Conservation (phyloP, 2,329 filamentous ascomycete species). For the Microcyclospora pomicola region DNA sequence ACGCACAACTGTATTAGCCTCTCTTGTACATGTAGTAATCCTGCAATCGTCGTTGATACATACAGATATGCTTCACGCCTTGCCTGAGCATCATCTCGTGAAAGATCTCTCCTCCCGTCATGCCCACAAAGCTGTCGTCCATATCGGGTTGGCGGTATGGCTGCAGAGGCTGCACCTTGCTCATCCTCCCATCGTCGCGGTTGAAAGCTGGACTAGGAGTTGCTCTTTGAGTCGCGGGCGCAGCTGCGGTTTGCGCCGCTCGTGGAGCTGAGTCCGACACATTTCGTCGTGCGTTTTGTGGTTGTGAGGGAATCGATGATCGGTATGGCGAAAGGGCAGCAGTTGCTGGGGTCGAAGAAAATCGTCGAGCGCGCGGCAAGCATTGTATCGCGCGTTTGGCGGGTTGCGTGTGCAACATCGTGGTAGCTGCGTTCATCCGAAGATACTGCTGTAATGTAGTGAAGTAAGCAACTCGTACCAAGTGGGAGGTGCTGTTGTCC, state of each 20-base stretch:
- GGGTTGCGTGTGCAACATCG: slow-evolving; percentile 21
- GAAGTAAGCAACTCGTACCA: no score
- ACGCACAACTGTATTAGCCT: slow-evolving; percentile 3
- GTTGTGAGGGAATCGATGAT: slow-evolving; percentile 8
- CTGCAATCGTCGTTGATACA: slow-evolving; percentile 27
- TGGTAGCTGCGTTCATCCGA: slow-evolving; percentile 10
- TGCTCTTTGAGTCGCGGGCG: slow-evolving; percentile 26
- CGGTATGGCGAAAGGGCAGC: slow-evolving; percentile 33
- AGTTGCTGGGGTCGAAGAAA: slow-evolving; percentile 28
- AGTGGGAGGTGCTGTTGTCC: no score
- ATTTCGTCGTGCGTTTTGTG: slow-evolving; percentile 17
- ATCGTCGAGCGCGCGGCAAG: slow-evolving; percentile 27
- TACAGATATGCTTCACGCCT: slow-evolving; percentile 86
- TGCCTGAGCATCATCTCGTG: slow-evolving; percentile 98
- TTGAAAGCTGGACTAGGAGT: slow-evolving; percentile 37
- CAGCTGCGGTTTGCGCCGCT: slow-evolving; percentile 28
- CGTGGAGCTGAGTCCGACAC: slow-evolving; percentile 29
- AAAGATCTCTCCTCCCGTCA: slow-evolving; percentile 91
- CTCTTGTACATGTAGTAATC: slow-evolving; percentile 4
- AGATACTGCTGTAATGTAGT: neutral
- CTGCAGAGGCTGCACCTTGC: slow-evolving; percentile 32
- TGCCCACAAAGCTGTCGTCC: slow-evolving; percentile 65
- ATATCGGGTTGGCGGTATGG: slow-evolving; percentile 35
- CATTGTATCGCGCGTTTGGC: slow-evolving; percentile 25
- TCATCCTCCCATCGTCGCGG: slow-evolving; percentile 26